These are phyloP conservation scores for Zizania latifolia DNA, from an alignment of 176 grass and related monocot genomes.

Conservation along the genomic window DNA sequence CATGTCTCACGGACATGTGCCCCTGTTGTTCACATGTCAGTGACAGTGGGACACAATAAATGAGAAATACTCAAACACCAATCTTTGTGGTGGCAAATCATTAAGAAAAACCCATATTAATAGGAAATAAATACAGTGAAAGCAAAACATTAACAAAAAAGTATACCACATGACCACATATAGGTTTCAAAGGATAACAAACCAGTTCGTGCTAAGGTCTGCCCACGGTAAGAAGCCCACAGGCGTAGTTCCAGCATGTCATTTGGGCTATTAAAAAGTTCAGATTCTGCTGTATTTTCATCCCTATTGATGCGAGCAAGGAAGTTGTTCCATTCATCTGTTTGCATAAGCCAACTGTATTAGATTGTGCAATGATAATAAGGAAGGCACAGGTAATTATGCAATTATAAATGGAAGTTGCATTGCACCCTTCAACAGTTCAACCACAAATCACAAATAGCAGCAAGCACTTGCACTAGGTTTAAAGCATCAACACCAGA, in stretches of 20 bases:
- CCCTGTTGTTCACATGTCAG: too few species aligned
- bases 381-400: not conserved
- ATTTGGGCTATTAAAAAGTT: constrained; percentile 56
- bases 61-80: not conserved
- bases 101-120: not conserved
- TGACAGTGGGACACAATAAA: too few species aligned
- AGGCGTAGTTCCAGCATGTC: constrained; percentile 80
- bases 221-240: constrained; percentile 93
- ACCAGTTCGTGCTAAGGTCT: constrained; percentile 95
- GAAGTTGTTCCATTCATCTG: constrained; percentile 98
- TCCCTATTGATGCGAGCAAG: constrained; percentile 77
- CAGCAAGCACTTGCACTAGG: not conserved
- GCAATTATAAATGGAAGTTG: not conserved
- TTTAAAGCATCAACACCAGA: not conserved
- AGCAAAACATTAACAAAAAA: not conserved
- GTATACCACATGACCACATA: not conserved
- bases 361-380: not conserved
- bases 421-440: not conserved
- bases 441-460: not conserved
- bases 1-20: too few species aligned
- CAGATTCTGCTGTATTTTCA: constrained; percentile 73
- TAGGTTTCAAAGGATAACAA: constrained; percentile 14
- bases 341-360: constrained; percentile 22
- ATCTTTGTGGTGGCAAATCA: not conserved
- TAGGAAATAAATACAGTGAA: not conserved